Percentiles rank a stretch among this genome's conserved stretches.
These are phyloP conservation scores for Pleurotus sapidus DNA, from an alignment of 768 basidiomycete species.

Conservation along the genomic window DNA sequence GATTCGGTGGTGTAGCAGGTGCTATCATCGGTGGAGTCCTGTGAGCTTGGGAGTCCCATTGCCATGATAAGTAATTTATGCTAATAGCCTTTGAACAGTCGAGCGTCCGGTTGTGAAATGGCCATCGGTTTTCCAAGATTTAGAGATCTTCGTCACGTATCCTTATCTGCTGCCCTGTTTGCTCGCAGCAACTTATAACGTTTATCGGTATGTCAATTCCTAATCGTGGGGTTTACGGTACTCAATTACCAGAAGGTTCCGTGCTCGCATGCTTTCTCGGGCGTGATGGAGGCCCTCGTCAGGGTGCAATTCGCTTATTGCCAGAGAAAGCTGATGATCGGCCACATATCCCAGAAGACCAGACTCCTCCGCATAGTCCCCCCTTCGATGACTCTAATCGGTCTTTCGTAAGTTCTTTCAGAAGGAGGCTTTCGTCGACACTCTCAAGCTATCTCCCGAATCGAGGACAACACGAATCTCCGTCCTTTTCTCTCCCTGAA, in stretches of 20 bases:
- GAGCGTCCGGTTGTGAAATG: constrained; percentile 86
- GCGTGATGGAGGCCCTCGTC: constrained; percentile 85
- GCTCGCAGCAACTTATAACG: constrained; percentile 72
- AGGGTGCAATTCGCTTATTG: constrained; percentile 80
- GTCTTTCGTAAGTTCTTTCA: constrained; percentile 38
- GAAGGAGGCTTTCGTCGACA: constrained; percentile 48
- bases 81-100: constrained; percentile 38
- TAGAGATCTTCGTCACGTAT: constrained; percentile 69
- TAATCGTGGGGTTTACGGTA: constrained; percentile 6
- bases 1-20: constrained; percentile 91
- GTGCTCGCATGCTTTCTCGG: constrained; percentile 86
- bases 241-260: constrained; percentile 51
- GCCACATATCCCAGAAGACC: constrained; percentile 68
- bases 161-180: constrained; percentile 91
- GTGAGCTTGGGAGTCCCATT: constrained; percentile 38
- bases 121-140: constrained; percentile 67
- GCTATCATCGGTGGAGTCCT: constrained; percentile 82
- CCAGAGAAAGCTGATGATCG: constrained; percentile 63
- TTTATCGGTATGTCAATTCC: constrained; percentile 49
- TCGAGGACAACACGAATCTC: constrained; percentile 39
- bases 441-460: constrained; percentile 58
- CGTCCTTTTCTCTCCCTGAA: constrained; percentile 3
- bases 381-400: constrained; percentile 36
- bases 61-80: background rate
- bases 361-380: constrained; percentile 42